A percentile compares a stretch with the other conserved stretches of the same genome.
Evolutionary conservation across 179 eudicot species (phyloP).

Genomic region (Silene noctiflora): DNA sequence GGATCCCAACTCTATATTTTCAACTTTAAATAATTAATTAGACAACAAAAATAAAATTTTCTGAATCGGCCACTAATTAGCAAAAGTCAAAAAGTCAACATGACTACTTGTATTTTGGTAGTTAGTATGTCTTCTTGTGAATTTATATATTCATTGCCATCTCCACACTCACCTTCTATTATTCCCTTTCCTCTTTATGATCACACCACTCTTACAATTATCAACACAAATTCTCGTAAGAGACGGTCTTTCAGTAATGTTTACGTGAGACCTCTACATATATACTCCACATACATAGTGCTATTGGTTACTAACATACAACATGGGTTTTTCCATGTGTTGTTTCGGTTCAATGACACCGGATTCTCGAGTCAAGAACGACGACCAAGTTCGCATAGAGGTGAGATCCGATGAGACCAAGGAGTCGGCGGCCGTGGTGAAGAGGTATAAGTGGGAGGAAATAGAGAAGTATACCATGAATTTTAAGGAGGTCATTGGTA

Average conservation of each 20-base stretch:
- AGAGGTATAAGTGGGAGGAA: constrained; percentile 42
- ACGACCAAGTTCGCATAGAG: constrained; percentile 25
- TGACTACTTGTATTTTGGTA: constrained; percentile 28
- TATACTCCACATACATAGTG: too few species aligned
- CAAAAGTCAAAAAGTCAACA: constrained; percentile 20
- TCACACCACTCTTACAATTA: neutral
- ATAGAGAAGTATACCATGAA: constrained; percentile 34
- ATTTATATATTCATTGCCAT: constrained; percentile 23
- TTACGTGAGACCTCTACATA: too few species aligned
- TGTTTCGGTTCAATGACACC: constrained; percentile 22
- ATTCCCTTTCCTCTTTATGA: constrained; percentile 16
- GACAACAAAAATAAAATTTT: neutral
- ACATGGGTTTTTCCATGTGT: constrained; percentile 30
- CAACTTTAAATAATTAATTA: too few species aligned
- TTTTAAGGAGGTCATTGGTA: constrained; percentile 43
- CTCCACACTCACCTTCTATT: constrained; percentile 26
- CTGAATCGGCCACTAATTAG: constrained; percentile 2
- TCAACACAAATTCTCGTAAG: too few species aligned
- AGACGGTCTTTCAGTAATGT: too few species aligned
- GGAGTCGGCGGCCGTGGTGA: constrained; percentile 21
- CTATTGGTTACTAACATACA: neutral
- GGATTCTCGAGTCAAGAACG: neutral
- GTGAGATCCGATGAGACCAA: neutral
- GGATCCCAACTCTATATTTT: too few species aligned
- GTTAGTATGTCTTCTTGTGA: constrained; percentile 27